Conservation (phyloP, 2,329 filamentous ascomycete genomes). For the Dothideomycetes sp. region DNA sequence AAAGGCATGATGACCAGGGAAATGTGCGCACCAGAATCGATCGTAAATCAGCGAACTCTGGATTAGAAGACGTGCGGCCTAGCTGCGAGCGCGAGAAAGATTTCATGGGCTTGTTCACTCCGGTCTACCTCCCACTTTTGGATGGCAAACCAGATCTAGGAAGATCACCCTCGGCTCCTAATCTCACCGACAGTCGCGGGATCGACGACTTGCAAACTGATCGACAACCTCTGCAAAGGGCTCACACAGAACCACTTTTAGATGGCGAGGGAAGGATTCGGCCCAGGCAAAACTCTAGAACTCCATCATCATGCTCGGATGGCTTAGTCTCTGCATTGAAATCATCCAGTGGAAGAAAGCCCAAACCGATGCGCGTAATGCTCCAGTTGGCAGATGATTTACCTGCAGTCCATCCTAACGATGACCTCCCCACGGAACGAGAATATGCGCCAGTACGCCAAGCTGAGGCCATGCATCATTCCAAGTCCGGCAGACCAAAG, state of each 20-base stretch:
- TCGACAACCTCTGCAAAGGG: conserved; percentile 11
- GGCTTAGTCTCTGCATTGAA: conserved; percentile 23
- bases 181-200: not conserved
- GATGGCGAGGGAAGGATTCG: conserved; percentile 15
- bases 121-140: conserved; percentile 22
- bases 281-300: conserved; percentile 19
- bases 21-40: not conserved
- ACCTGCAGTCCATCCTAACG: not conserved
- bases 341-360: conserved; percentile 14
- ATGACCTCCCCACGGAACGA: not conserved
- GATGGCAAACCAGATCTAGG: conserved; percentile 14
- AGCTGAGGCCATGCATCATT: not conserved
- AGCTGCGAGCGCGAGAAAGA: conserved; percentile 18
- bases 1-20: conserved; percentile 1
- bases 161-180: conserved; percentile 17
- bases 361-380: not conserved
- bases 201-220: conserved; percentile 2
- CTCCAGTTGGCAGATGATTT: not conserved
- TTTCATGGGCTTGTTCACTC: conserved; percentile 25
- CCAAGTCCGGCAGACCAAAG: not conserved
- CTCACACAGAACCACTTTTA: conserved; percentile 18
- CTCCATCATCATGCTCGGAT: conserved; percentile 24
- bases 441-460: not conserved
- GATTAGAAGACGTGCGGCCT: conserved; percentile 1
- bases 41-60: not conserved